Base-by-base conservation (phyloP, 2,329 filamentous ascomycete species). In the Lachnellula cervina region DNA sequence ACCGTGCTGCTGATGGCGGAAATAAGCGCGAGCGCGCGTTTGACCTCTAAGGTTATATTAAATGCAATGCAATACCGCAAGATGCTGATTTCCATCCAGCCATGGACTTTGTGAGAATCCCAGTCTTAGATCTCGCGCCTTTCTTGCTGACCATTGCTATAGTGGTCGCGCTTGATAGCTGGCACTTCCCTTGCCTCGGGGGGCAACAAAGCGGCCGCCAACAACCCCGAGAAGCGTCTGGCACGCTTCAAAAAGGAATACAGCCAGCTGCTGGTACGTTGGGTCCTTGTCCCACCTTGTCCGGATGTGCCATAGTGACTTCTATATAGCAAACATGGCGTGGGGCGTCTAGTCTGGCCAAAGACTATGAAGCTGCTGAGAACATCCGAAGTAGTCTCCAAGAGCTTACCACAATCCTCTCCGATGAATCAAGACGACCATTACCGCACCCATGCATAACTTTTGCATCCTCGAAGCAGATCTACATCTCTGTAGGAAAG, bases 381-480 rank as follows among this genome's bases (percentile, higher is more conserved):
- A 78, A 77, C 54, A 76, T 87, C 68, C 81, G 86, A 69, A 77
- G 80, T 60, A 78, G 80, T 55, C 79, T 87, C 25, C 82, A 85
- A 63, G 81, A 84, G 64, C 77, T 87, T 43, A 85, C 81, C 57
- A 74, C 76, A 63, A 86, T 96, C 66, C 85, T 97, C 61, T 87
- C 84, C 74, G 91, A 97, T 74, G 93, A 97, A 74, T 89, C 89
- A 58, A 88, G 91, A 62, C 86, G 90, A 44, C 90, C 92, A 5
- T 81, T 91, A 25, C 93, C 93, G 6, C 93, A 97, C 72, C 88
- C 92, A 4, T 99, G 94, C 74, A 89, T 97, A 38, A 81, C 87
- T 65, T 97, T 93, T 73, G 89, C 90, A 57, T 85, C 90, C 37
- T 83, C 85, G 52, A 90, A 92, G 64, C 90, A 96, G 70, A 88